phyloP scores from a whole-genome alignment of 179 eudicot species.

The Silene coronaria region DNA sequence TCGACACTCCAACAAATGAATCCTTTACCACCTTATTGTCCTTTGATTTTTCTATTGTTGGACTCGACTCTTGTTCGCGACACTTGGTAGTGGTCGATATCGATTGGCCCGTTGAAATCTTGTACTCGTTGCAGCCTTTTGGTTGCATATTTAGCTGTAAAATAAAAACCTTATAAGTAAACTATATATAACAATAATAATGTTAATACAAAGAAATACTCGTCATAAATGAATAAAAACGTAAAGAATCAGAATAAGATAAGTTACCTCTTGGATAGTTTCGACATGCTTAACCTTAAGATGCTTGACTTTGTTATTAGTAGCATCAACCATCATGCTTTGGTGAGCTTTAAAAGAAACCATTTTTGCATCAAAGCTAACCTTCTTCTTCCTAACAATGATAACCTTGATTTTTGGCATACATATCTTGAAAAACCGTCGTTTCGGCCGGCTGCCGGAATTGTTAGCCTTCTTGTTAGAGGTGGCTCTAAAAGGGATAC shows the following conservation, averaged over 20 bases:
- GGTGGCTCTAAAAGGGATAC: not conserved
- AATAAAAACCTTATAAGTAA: too few species aligned
- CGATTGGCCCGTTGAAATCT: not conserved
- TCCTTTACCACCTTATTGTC: slow-evolving; percentile 13
- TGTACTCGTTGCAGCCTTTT: slow-evolving; percentile 5
- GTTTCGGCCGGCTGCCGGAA: not conserved
- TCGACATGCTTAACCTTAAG: not conserved
- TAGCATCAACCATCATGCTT: slow-evolving; percentile 9
- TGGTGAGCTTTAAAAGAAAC: slow-evolving; percentile 1
- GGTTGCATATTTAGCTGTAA: slow-evolving; percentile 2
- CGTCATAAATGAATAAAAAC: not conserved
- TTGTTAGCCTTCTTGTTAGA: slow-evolving; percentile 18
- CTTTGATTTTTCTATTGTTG: not conserved
- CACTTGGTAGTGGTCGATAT: not conserved
- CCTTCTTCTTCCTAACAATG: slow-evolving; percentile 3
- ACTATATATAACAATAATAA: too few species aligned
- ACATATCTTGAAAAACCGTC: slow-evolving; percentile 20
- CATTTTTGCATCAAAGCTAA: slow-evolving; percentile 19
- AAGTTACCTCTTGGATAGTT: slow-evolving; percentile 5
- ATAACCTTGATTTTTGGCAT: slow-evolving; percentile 22
- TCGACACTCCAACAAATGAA: slow-evolving; percentile 15
- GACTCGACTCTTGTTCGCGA: not conserved
- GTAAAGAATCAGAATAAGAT: too few species aligned
- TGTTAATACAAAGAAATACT: not conserved
- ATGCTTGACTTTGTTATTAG: slow-evolving; percentile 17